Conservation (phyloP, 805 yeast genomes). For the Kazachstania kunashirensis region DNA sequence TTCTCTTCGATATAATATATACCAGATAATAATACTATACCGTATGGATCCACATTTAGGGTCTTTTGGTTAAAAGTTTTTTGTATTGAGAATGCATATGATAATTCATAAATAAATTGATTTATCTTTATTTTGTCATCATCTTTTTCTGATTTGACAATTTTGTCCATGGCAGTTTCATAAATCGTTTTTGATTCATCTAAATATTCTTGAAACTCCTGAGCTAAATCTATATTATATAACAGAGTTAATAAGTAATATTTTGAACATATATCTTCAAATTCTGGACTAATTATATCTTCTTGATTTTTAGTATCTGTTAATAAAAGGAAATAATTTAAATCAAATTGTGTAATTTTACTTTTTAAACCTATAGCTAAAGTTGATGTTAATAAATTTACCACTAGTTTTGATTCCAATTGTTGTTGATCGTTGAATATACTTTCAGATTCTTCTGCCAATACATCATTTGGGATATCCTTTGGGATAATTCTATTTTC, state of each 20-base stretch:
- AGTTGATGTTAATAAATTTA: constrained; percentile 47
- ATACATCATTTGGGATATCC: constrained; percentile 9
- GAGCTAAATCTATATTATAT: constrained; percentile 49
- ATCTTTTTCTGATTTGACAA: constrained; percentile 16
- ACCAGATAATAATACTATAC: constrained; percentile 25
- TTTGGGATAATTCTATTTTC: background rate
- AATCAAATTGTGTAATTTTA: constrained; percentile 15
- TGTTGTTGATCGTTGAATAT: constrained; percentile 45
- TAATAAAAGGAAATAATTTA: constrained; percentile 18
- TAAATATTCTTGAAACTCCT: constrained; percentile 30
- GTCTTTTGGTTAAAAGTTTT: constrained; percentile 21
- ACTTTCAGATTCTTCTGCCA: constrained; percentile 32
- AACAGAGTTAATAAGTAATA: constrained; percentile 42
- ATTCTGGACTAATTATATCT: constrained; percentile 1
- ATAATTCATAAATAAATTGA: constrained; percentile 31
- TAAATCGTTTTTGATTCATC: constrained; percentile 37
- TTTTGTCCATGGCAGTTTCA: constrained; percentile 16
- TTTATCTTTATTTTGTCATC: constrained; percentile 21
- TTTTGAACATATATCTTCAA: constrained; percentile 25
- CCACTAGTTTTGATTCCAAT: constrained; percentile 53
- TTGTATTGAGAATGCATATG: constrained; percentile 30
- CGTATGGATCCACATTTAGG: constrained; percentile 28
- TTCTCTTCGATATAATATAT: constrained; percentile 16
- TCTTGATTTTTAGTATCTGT: background rate
- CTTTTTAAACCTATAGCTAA: constrained; percentile 34